Evolutionary conservation across 169 alveolate genomes (phyloP).

Genomic region (Cryptosporidium felis): DNA sequence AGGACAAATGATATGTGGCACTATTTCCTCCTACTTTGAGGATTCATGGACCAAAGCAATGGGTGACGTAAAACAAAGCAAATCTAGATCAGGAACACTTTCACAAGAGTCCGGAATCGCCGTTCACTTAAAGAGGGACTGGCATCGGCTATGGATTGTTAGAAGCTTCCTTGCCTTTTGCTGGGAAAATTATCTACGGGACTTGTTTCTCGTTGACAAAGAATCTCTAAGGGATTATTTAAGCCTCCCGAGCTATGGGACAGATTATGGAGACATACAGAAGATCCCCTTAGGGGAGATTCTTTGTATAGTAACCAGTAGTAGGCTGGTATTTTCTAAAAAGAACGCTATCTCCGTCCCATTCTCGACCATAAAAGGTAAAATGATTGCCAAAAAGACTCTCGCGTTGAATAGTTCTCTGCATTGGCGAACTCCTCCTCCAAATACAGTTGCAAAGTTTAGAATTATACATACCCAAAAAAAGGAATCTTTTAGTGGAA

Average conservation of each 20-base stretch:
- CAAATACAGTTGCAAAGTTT: conserved; percentile 38
- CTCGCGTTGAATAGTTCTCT: background rate
- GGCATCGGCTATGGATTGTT: conserved; percentile 63
- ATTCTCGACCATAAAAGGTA: conserved; percentile 49
- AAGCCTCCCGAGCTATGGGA: conserved; percentile 30
- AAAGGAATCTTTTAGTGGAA: background rate
- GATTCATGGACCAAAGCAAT: conserved; percentile 43
- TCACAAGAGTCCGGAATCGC: background rate
- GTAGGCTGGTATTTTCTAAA: background rate
- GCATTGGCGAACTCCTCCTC: conserved; percentile 67
- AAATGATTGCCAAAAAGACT: conserved; percentile 3
- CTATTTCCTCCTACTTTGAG: conserved; percentile 58
- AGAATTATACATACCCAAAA: background rate
- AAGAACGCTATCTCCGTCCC: conserved; percentile 2
- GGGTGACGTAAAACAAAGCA: background rate
- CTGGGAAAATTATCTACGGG: conserved; percentile 49
- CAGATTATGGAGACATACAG: background rate
- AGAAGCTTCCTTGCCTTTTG: conserved; percentile 41
- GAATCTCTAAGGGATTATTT: background rate
- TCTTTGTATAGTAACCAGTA: conserved; percentile 23
- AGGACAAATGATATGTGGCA: conserved; percentile 59
- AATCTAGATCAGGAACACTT: background rate
- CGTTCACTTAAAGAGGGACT: conserved; percentile 32
- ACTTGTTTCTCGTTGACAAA: background rate
- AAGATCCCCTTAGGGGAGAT: conserved; percentile 62